Base-by-base conservation (phyloP, 176 grass and related monocot genomes). In the Thalia dealbata region DNA sequence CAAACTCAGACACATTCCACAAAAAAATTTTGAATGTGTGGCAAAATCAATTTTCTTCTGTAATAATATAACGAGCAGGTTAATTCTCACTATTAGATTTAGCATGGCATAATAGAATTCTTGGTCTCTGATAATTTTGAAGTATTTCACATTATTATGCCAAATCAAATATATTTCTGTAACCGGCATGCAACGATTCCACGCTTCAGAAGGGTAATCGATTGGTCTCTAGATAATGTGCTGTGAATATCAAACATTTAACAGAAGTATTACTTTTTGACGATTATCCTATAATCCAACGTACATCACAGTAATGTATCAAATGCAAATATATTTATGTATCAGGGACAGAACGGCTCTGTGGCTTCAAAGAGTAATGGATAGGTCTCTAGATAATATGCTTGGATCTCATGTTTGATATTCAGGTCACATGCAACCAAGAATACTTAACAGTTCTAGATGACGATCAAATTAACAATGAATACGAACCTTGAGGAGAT, bases 401-500 rank as follows among this genome's bases (percentile, higher is more conserved):
- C 21, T 56, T 56, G 21, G 8, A n/a, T 56, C 18, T 56, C 21
- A 56, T n/a, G 21, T 22, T 9, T 16, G 6, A 8, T 22, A 56
- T 56, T 7, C 15, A 56, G 54, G 54, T 56, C 22, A 56, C 16
- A 56, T 56, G 54, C 54, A 6, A n/a, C 16, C 6, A 56, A 56
- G 3, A 38, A 19, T 19, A 56, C 21, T 22, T 56, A 10, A 30
- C 42, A 23, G 18, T 63, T 63, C 61, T 63, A 63, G 29, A 70
- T 7, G 68, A 50, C 25, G 22, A 67, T 67, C 16, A 35, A 66
- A 35, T 50, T 21, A 32, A 22, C 15, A 30, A 30, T 54, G 14
- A 62, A 45, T 44, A 45, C 55, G 45, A 44, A 75, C 73, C 73
- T 75, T 61, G 14, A 75, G 58, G 58, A 75, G 55, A 62, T 75